These are phyloP conservation scores for Blakeslea trispora DNA, from an alignment of 371 early-diverging fungal species.

Conservation along the genomic window DNA sequence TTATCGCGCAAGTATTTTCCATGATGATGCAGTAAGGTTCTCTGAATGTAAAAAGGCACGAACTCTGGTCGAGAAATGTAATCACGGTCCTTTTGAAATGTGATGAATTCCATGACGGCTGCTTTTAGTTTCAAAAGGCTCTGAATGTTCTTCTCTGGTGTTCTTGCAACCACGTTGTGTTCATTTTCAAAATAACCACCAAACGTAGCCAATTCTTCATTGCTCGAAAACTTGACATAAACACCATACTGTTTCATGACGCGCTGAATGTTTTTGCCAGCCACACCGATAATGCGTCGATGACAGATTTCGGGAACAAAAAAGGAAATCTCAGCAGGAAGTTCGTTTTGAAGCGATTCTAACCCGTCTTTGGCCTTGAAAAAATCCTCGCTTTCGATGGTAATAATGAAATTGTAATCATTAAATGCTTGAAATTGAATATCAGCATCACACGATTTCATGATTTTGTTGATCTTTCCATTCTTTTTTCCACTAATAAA, in stretches of 20 bases:
- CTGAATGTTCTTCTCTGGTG: slow-evolving; percentile 78
- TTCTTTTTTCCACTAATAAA: slow-evolving; percentile 95
- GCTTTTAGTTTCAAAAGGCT: slow-evolving; percentile 69
- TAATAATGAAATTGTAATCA: slow-evolving; percentile 80
- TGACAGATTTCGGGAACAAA: slow-evolving; percentile 88
- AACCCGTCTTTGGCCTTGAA: slow-evolving; percentile 68
- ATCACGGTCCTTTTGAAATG: slow-evolving; percentile 38
- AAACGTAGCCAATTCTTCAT: slow-evolving; percentile 73
- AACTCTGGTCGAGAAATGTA: slow-evolving; percentile 14
- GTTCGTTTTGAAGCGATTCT: slow-evolving; percentile 74
- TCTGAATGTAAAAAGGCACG: slow-evolving; percentile 21
- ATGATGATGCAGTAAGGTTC: slow-evolving; percentile 18
- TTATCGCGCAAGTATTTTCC: slow-evolving; percentile 28
- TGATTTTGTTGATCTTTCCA: slow-evolving; percentile 93
- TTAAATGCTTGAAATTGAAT: slow-evolving; percentile 64
- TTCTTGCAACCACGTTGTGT: slow-evolving; percentile 86
- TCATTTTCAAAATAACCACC: slow-evolving; percentile 83
- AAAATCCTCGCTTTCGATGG: slow-evolving; percentile 62
- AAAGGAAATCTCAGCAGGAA: slow-evolving; percentile 87
- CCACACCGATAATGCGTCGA: slow-evolving; percentile 93
- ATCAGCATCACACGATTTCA: slow-evolving; percentile 73
- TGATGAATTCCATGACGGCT: slow-evolving; percentile 74
- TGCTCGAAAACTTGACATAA: slow-evolving; percentile 90
- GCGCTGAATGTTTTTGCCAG: slow-evolving; percentile 92
- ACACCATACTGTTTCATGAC: slow-evolving; percentile 97